Evolutionary conservation across 768 basidiomycete genomes (phyloP).

Genomic region (Boletus eberwhitei): DNA sequence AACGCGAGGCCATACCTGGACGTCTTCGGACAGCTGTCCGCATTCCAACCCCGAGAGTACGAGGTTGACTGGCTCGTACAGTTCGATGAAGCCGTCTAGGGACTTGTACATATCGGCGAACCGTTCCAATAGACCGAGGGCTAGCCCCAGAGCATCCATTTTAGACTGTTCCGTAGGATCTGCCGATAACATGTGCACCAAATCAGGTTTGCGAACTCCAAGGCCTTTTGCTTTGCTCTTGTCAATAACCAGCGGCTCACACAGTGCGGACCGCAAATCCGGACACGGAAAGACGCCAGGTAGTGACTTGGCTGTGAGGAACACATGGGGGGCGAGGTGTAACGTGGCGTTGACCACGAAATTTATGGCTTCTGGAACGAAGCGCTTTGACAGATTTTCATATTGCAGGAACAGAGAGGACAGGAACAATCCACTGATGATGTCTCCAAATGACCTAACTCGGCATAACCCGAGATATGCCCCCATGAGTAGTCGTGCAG

Average conservation of each 20-base stretch:
- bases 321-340: conserved; percentile 67
- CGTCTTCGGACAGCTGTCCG: conserved; percentile 42
- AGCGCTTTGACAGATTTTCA: conserved; percentile 77
- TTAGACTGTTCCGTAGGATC: conserved; percentile 58
- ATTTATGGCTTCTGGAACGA: conserved; percentile 86
- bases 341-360: conserved; percentile 72
- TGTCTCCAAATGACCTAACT: conserved; percentile 68
- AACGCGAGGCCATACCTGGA: conserved; percentile 48
- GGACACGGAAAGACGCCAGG: conserved; percentile 73
- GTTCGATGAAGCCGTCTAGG: conserved; percentile 79
- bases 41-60: conserved; percentile 55
- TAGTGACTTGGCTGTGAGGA: conserved; percentile 41
- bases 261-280: conserved; percentile 57
- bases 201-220: conserved; percentile 42
- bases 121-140: conserved; percentile 60
- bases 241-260: conserved; percentile 37
- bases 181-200: conserved; percentile 41
- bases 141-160: conserved; percentile 61
- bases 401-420: conserved; percentile 84
- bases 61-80: conserved; percentile 65
- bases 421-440: conserved; percentile 85
- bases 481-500: conserved; percentile 83
- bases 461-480: conserved; percentile 86
- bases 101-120: conserved; percentile 77
- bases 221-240: conserved; percentile 40